phyloP scores from a whole-genome alignment of 352 stramenopile genomes.

The Achlya hypogyna region DNA sequence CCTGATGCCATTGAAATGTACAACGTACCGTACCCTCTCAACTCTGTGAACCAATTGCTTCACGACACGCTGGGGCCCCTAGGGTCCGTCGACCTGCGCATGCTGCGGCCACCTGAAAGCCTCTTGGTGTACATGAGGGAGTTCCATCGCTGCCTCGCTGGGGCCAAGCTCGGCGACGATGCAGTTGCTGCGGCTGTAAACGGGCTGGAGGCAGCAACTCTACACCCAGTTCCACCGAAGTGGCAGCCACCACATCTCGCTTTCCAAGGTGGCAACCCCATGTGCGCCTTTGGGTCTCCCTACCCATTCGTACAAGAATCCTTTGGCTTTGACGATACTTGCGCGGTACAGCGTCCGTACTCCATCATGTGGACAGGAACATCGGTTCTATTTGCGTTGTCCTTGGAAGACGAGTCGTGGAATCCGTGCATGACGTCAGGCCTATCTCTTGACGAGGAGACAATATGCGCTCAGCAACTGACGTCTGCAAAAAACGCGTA shows the following conservation, averaged over 20 bases:
- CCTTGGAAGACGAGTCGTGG: not conserved
- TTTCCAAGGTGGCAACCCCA: conserved; percentile 7
- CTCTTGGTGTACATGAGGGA: not conserved
- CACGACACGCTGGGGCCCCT: not conserved
- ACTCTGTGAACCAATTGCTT: not conserved
- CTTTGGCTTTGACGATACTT: conserved; percentile 16
- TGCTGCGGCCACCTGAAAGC: not conserved
- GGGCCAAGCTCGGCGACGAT: too few relatives aligned
- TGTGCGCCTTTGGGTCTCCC: not conserved
- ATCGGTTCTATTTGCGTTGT: not conserved
- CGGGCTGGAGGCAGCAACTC: not conserved
- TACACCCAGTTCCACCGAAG: not conserved
- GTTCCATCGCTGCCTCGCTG: not conserved
- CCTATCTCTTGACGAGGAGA: not conserved
- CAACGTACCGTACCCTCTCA: not conserved
- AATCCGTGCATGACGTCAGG: not conserved
- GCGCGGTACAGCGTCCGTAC: not conserved
- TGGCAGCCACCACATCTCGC: not conserved
- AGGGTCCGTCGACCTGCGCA: conserved; percentile 1
- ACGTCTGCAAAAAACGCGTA: too few relatives aligned
- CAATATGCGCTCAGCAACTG: not conserved
- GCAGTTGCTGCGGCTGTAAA: not conserved
- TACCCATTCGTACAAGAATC: conserved; percentile 4
- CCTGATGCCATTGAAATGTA: conserved; percentile 9
- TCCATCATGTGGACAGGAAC: not conserved